These are phyloP conservation scores for Aspergillus caelatus DNA, from an alignment of 2,329 filamentous ascomycete genomes.

Conservation along the genomic window DNA sequence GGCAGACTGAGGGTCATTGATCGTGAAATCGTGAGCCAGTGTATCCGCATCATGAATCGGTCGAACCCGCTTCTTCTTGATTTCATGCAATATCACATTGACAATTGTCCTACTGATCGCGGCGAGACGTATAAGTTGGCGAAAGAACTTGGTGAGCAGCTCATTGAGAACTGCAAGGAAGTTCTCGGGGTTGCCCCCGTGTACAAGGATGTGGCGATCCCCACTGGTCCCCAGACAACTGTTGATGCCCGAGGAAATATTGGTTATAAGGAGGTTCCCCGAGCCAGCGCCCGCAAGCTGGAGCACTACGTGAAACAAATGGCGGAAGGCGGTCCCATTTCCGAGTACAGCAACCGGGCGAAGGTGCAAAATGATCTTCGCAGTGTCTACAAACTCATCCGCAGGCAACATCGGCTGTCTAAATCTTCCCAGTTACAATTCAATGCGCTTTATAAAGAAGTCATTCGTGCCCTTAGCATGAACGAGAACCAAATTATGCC, in stretches of 20 bases:
- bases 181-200: slow-evolving; percentile 80
- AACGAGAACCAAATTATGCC: slow-evolving; percentile 97
- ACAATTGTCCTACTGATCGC: slow-evolving; percentile 94
- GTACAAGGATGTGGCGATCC: slow-evolving; percentile 93
- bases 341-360: slow-evolving; percentile 95
- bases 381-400: slow-evolving; percentile 97
- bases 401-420: slow-evolving; percentile 95
- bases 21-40: slow-evolving; percentile 96
- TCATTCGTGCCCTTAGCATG: slow-evolving; percentile 93
- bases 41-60: slow-evolving; percentile 98
- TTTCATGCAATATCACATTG: slow-evolving; percentile 99
- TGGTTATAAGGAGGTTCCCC: slow-evolving; percentile 84
- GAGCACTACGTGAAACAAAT: slow-evolving; percentile 99
- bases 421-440: slow-evolving; percentile 97
- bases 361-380: slow-evolving; percentile 97
- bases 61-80: slow-evolving; percentile 94
- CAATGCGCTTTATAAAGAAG: slow-evolving; percentile 90
- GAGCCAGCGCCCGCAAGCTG: slow-evolving; percentile 88
- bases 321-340: slow-evolving; percentile 97
- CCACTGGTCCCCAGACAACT: slow-evolving; percentile 89
- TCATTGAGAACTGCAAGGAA: slow-evolving; percentile 97
- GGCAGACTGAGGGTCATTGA: slow-evolving; percentile 90
- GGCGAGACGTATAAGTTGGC: slow-evolving; percentile 98
- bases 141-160: slow-evolving; percentile 87
- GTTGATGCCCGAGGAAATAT: slow-evolving; percentile 91